A percentile compares a stretch with the other conserved stretches of the same genome.
phyloP scores from a whole-genome alignment of 1,284 basidiomycete species.

The Cryptococcus deneoformans region DNA sequence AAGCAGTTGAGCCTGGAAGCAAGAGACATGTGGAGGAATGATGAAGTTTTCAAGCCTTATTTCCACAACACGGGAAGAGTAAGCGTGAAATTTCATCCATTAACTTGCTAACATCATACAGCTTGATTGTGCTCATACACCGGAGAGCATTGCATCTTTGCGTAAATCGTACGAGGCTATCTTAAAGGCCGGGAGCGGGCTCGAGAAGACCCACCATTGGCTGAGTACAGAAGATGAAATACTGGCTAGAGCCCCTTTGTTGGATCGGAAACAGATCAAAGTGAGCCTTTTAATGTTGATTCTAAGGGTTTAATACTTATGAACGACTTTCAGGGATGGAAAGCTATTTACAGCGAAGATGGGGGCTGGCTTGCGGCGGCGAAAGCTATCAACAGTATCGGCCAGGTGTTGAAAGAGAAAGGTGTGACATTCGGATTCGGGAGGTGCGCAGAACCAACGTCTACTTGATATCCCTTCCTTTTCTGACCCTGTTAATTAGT shows the following conservation, averaged over 20 bases:
- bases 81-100: neutral
- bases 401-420: slow-evolving; percentile 23
- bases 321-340: slow-evolving; percentile 26
- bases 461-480: neutral
- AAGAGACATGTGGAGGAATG: slow-evolving; percentile 39
- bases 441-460: neutral
- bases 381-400: slow-evolving; percentile 43
- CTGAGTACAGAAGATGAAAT: slow-evolving; percentile 23
- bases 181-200: too few relatives aligned
- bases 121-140: neutral
- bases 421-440: slow-evolving; percentile 42
- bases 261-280: slow-evolving; percentile 20
- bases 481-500: neutral
- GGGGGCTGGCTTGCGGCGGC: slow-evolving; percentile 47
- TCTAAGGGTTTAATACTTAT: slow-evolving; percentile 7
- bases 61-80: slow-evolving; percentile 41
- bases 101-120: slow-evolving; percentile 1
- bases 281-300: slow-evolving; percentile 11
- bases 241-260: slow-evolving; percentile 17
- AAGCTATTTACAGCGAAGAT: slow-evolving; percentile 25
- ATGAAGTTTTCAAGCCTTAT: slow-evolving; percentile 35
- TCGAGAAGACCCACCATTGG: too few relatives aligned
- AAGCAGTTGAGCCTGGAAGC: slow-evolving; percentile 8
- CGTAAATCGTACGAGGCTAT: neutral
- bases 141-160: slow-evolving; percentile 5